A percentile compares a stretch with the other conserved stretches of the same genome.
Conservation (phyloP, 2,329 filamentous ascomycete genomes). For the Diaporthe sp. region DNA sequence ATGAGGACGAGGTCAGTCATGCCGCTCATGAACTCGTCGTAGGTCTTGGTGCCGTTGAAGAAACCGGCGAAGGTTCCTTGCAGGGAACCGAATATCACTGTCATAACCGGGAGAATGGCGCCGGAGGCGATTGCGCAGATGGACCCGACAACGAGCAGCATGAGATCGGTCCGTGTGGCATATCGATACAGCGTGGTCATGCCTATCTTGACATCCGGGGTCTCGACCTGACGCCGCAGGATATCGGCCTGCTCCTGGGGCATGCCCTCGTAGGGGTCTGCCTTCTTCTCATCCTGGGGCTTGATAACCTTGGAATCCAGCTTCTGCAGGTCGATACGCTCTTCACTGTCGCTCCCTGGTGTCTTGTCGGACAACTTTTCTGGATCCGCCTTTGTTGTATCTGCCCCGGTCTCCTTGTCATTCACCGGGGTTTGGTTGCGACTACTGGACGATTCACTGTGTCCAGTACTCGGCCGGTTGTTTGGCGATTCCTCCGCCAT, state of each 20-base stretch:
- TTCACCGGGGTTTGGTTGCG: background rate
- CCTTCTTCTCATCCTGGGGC: constrained; percentile 56
- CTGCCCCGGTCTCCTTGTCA: constrained; percentile 3
- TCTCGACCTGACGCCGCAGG: constrained; percentile 76
- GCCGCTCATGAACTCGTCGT: constrained; percentile 69
- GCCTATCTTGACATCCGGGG: constrained; percentile 73
- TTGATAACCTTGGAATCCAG: constrained; percentile 57
- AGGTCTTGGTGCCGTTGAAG: constrained; percentile 61
- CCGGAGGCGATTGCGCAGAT: constrained; percentile 79
- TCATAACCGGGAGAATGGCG: constrained; percentile 84
- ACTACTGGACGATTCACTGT: background rate
- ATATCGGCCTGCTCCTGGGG: constrained; percentile 75
- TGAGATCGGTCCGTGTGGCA: constrained; percentile 72
- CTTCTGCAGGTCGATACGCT: constrained; percentile 50
- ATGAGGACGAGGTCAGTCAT: constrained; percentile 79
- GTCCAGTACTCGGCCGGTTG: background rate
- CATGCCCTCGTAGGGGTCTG: constrained; percentile 72
- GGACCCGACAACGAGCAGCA: constrained; percentile 72
- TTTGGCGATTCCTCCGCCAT: constrained; percentile 33
- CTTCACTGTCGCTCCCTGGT: constrained; percentile 18
- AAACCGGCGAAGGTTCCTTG: constrained; percentile 78
- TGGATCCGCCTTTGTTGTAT: background rate
- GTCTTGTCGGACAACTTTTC: background rate
- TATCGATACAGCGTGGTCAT: constrained; percentile 77
- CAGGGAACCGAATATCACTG: constrained; percentile 82